Evolutionary conservation across 257 asterid genomes (phyloP), one percentile per base, ranked within the genome.

Genomic region (Solanum pinnatisectum): DNA sequence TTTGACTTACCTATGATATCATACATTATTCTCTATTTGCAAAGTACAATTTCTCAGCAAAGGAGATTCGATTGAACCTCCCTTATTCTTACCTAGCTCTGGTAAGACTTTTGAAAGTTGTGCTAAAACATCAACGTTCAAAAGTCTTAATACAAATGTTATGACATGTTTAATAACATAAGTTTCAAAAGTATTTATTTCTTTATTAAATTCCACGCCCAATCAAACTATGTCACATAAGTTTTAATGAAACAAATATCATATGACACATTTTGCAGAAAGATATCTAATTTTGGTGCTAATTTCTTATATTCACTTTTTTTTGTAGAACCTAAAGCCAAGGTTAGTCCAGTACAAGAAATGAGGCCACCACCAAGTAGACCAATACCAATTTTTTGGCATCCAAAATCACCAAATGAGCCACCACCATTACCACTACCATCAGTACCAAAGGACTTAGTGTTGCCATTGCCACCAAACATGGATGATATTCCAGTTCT

Each of bases 301-400:
- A 81, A 82, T 49, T 44, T 10, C 12, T 77, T 14, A 42, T 5
- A 9, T 30, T 4, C 1, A 44, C 14, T 10, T 81, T 5, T 5
- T 77, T 49, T 82, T 82, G 70, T 49, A 52, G 59, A n/a, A 56
- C 67, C 86, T 35, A 11, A 59, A 74, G 86, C 77, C 37, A 82
- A 63, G 44, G 18, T 52, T 46, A 39, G 67, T 73, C 72, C 88
- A 32, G 23, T 63, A 14, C 86, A 82, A 59, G 86, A 35, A 87
- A 25, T 77, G 71, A 63, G 65, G 20, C 73, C 59, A 32, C 89
- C 89, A 52, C 89, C 89, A 37, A 70, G 68, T 77, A 87, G 73
- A 25, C 86, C 76, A 25, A 71, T 16, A 6, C 86, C 89, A 37
- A 15, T 36, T 33, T 49, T 77, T 52, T 30, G 20, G 83, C 86